phyloP scores from a whole-genome alignment of 345 rosid species.

The Hibiscus trionum region DNA sequence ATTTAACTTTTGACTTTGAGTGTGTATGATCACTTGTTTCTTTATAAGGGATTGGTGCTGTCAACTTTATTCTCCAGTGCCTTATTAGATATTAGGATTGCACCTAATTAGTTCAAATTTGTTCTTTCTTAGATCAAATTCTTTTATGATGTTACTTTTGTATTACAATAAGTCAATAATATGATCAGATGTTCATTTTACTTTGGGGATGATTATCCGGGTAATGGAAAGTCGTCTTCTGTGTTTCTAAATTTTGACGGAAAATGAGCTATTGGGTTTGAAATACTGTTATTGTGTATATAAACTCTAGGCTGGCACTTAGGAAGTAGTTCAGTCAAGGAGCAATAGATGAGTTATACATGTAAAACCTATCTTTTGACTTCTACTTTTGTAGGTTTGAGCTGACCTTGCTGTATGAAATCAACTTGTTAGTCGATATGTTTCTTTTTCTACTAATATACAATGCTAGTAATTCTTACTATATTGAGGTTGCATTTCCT shows the following conservation, averaged over 20 bases:
- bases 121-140: not conserved
- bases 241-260: not conserved
- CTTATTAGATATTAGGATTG: not conserved
- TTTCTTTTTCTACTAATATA: not conserved
- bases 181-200: not conserved
- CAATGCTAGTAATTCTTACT: not conserved
- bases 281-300: not conserved
- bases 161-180: not conserved
- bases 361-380: not conserved
- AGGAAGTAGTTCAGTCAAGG: not conserved
- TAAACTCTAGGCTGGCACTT: not conserved
- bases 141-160: not conserved
- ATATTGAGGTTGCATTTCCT: constrained; percentile 7
- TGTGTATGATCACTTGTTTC: not conserved
- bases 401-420: not conserved
- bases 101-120: not conserved
- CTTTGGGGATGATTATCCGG: not conserved
- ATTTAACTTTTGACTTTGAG: not conserved
- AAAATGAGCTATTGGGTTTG: not conserved
- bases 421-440: not conserved
- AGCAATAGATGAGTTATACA: not conserved
- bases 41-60: not conserved
- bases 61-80: not conserved
- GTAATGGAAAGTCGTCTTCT: not conserved
- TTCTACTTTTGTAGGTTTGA: not conserved